phyloP scores from a whole-genome alignment of 768 basidiomycete species.

The Rhizopogon vinicolor region DNA sequence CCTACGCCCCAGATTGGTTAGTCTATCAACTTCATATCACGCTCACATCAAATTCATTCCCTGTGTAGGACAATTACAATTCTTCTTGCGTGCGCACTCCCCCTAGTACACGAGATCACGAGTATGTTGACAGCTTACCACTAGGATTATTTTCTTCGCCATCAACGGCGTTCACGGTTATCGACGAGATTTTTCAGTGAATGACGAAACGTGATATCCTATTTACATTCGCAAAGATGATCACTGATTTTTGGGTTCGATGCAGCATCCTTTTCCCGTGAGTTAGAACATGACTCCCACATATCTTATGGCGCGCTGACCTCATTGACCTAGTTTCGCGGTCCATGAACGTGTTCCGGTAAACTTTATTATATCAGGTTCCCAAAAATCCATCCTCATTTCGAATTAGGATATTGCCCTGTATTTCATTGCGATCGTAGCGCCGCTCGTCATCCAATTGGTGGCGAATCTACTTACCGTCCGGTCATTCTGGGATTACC shows the following conservation, averaged over 20 bases:
- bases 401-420: constrained; percentile 39
- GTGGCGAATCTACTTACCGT: constrained; percentile 67
- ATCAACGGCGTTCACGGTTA: constrained; percentile 68
- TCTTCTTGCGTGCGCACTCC: constrained; percentile 48
- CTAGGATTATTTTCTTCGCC: constrained; percentile 57
- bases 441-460: constrained; percentile 68
- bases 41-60: background rate
- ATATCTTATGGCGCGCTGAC: constrained; percentile 3
- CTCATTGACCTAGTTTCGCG: constrained; percentile 44
- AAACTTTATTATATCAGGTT: constrained; percentile 17
- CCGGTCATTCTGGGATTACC: constrained; percentile 87
- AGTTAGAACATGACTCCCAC: background rate
- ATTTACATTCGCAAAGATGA: constrained; percentile 8
- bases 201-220: constrained; percentile 63
- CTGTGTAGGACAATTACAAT: constrained; percentile 61
- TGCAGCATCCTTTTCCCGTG: constrained; percentile 21
- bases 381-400: constrained; percentile 6
- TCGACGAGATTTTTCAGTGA: constrained; percentile 71
- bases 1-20: constrained; percentile 78
- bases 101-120: background rate
- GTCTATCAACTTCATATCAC: constrained; percentile 12
- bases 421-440: constrained; percentile 49
- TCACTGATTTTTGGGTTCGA: constrained; percentile 5
- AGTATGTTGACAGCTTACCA: background rate
- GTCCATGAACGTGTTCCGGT: constrained; percentile 78